Percentiles rank a stretch among this genome's conserved stretches.
Conservation (phyloP, 257 asterid genomes). For the Capsicum rhomboideum region DNA sequence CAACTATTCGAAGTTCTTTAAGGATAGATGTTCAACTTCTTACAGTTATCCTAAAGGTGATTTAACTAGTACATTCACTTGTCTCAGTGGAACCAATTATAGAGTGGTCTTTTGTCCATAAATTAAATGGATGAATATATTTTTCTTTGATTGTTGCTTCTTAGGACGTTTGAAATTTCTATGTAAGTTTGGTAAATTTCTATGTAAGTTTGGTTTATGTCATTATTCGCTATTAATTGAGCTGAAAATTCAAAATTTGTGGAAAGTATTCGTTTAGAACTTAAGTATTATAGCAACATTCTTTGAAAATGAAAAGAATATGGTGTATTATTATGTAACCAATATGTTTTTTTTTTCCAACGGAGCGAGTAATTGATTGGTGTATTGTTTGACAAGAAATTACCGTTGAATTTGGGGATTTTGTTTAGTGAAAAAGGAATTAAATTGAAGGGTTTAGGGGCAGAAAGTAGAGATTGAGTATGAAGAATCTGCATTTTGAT, state of each 20-base stretch:
- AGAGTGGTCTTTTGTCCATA: neutral
- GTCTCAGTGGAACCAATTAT: neutral
- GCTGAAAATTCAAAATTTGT: neutral
- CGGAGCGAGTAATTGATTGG: too few species aligned
- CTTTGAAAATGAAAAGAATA: neutral
- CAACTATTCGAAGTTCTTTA: neutral
- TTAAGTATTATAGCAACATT: neutral
- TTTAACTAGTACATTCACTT: neutral
- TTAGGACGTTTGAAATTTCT: neutral
- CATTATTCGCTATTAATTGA: neutral
- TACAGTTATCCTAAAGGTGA: neutral
- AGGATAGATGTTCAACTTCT: conserved; percentile 8
- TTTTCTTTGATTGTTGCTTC: neutral
- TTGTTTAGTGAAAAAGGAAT: neutral
- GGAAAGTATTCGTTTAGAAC: neutral
- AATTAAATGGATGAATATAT: neutral
- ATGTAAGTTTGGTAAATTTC: too few species aligned
- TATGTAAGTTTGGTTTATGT: neutral
- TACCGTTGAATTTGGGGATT: conserved; percentile 23
- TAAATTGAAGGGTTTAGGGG: conserved; percentile 11
- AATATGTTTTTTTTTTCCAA: too few species aligned
- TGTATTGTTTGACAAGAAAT: too few species aligned
- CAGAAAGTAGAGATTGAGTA: conserved; percentile 22
- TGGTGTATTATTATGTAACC: too few species aligned
- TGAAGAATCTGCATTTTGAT: conserved; percentile 20